Percentiles rank a stretch among this genome's conserved stretches.
Conservation (phyloP, 352 stramenopile genomes). For the Phytophthora constricta region DNA sequence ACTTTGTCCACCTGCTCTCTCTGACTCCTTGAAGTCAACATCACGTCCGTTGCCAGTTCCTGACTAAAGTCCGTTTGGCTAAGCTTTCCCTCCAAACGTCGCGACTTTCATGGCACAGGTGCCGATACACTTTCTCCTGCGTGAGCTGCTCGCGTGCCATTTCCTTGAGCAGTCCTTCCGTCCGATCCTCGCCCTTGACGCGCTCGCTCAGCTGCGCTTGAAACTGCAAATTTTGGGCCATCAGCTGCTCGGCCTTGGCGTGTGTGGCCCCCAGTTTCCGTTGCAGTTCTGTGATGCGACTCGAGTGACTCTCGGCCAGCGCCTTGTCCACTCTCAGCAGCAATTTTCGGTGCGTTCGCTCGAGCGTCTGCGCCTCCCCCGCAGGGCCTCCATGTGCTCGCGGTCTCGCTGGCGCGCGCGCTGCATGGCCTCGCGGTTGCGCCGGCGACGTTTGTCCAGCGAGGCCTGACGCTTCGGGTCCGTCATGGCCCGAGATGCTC, state of each 20-base stretch:
- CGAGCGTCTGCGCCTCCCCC: constrained; percentile 39
- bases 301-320: constrained; percentile 20
- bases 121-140: constrained; percentile 30
- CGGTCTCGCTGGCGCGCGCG: constrained; percentile 57
- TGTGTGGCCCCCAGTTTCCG: constrained; percentile 40
- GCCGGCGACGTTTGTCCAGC: constrained; percentile 55
- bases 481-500: too few relatives aligned
- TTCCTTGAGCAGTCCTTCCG: constrained; percentile 63
- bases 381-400: constrained; percentile 57
- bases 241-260: constrained; percentile 40
- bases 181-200: constrained; percentile 61
- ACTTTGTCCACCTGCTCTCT: constrained; percentile 43
- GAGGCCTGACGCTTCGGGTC: constrained; percentile 38
- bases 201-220: constrained; percentile 52
- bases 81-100: constrained; percentile 5
- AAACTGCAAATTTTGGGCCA: constrained; percentile 55
- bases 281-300: constrained; percentile 33
- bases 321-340: constrained; percentile 45
- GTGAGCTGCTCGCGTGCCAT: constrained; percentile 38
- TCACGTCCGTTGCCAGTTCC: constrained; percentile 45
- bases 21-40: constrained; percentile 50
- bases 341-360: constrained; percentile 44
- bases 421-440: constrained; percentile 72
- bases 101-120: constrained; percentile 34
- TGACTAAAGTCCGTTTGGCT: constrained; percentile 28